Percentiles rank a stretch among this genome's conserved stretches.
Evolutionary conservation across 176 grass and related monocot species (phyloP).

Genomic region (Ensete glaucum): DNA sequence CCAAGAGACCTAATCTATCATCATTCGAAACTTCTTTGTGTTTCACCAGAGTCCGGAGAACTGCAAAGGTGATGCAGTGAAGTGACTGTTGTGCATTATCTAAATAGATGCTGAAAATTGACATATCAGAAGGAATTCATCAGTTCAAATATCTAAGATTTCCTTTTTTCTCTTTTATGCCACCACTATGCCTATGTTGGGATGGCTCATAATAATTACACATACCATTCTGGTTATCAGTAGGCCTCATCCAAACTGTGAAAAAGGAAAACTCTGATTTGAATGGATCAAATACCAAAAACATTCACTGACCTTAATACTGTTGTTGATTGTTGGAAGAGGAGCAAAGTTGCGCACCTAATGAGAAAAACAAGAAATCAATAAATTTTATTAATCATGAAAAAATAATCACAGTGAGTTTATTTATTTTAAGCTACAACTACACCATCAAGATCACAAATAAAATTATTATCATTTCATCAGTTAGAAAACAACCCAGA

Average conservation of each 20-base stretch:
- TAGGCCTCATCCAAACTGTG: neutral
- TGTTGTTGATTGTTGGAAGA: constrained; percentile 85
- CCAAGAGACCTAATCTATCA: too few species aligned
- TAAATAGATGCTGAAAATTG: too few species aligned
- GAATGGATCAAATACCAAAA: neutral
- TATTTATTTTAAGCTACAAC: neutral
- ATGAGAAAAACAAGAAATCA: constrained; percentile 19
- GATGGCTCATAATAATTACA: too few species aligned
- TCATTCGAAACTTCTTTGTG: too few species aligned
- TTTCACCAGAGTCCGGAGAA: too few species aligned
- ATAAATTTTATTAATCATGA: neutral
- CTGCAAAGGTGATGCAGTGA: too few species aligned
- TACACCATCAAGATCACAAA: neutral
- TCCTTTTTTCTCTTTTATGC: too few species aligned
- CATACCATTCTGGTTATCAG: too few species aligned
- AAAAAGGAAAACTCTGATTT: neutral
- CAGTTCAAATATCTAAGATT: too few species aligned
- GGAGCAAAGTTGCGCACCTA: constrained; percentile 81
- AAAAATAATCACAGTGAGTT: neutral
- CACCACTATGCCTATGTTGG: too few species aligned
- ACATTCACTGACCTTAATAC: constrained; percentile 65
- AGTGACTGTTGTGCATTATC: too few species aligned
- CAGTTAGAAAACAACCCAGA: neutral
- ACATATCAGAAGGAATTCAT: too few species aligned
- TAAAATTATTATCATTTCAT: neutral